A percentile compares a stretch with the other conserved stretches of the same genome.
These are phyloP conservation scores for Colletotrichum brevisporum DNA, from an alignment of 2,329 filamentous ascomycete species.

Conservation along the genomic window DNA sequence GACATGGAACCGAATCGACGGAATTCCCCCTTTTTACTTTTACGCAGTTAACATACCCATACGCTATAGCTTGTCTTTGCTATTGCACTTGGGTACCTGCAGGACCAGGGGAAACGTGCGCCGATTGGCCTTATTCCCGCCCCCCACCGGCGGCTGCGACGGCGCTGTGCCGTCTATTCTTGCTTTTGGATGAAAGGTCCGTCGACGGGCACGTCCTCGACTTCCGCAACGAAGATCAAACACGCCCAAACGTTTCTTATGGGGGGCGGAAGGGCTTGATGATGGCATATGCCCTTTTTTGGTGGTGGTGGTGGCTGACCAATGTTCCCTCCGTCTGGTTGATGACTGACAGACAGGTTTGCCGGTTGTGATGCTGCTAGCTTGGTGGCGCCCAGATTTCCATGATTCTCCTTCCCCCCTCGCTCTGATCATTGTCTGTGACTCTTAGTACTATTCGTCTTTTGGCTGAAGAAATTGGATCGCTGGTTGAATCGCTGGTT, in stretches of 20 bases:
- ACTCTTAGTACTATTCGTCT: not conserved
- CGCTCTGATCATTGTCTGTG: too few species aligned
- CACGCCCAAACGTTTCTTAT: constrained; percentile 38
- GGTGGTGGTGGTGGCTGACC: constrained; percentile 7
- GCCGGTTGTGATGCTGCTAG: not conserved
- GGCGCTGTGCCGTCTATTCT: constrained; percentile 34
- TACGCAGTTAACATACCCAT: too few species aligned
- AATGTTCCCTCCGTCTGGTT: not conserved
- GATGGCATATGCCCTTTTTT: not conserved
- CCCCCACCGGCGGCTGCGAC: constrained; percentile 10
- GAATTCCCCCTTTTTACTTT: not conserved
- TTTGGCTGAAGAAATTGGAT: not conserved
- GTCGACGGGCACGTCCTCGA: constrained; percentile 8
- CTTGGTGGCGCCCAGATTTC: too few species aligned
- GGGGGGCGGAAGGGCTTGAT: constrained; percentile 14
- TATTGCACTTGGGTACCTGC: too few species aligned
- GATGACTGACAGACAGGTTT: too few species aligned
- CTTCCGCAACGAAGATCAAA: constrained; percentile 39
- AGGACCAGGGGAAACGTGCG: not conserved
- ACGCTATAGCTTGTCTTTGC: too few species aligned
- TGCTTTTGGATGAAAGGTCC: constrained; percentile 34
- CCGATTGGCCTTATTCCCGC: constrained; percentile 22
- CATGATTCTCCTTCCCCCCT: too few species aligned
- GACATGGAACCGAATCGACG: constrained; percentile 4
- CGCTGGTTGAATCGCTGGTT: constrained; percentile 19